These are phyloP conservation scores for Nicotiana paniculata DNA, from an alignment of 257 asterid species.

Conservation along the genomic window DNA sequence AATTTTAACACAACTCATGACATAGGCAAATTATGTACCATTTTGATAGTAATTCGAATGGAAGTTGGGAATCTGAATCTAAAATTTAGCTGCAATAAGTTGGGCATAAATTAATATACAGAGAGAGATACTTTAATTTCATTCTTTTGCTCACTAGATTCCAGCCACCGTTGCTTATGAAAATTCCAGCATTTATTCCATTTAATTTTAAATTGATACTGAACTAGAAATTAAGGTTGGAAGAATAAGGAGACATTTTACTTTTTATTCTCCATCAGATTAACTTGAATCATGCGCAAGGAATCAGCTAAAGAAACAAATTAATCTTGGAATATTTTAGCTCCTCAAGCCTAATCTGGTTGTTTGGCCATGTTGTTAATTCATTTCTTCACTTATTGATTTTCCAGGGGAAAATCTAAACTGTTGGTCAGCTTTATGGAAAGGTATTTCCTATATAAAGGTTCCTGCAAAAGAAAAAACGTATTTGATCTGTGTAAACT, in stretches of 20 bases:
- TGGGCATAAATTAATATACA: slow-evolving; percentile 8
- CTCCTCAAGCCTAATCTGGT: background rate
- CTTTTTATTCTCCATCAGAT: background rate
- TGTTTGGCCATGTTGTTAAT: background rate
- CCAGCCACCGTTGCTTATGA: background rate
- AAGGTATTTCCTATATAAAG: no score
- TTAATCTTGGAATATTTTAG: background rate
- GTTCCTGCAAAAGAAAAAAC: no score
- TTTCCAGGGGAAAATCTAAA: background rate
- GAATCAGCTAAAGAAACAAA: background rate
- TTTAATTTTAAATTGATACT: background rate
- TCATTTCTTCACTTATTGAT: no score
- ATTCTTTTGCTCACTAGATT: slow-evolving; percentile 10
- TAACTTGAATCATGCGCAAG: background rate
- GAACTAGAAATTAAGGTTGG: background rate
- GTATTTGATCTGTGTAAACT: no score
- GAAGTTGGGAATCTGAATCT: slow-evolving; percentile 25
- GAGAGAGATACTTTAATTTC: background rate
- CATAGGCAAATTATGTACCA: slow-evolving; percentile 4
- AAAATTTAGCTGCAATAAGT: background rate
- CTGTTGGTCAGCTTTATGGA: no score
- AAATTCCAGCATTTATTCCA: slow-evolving; percentile 5
- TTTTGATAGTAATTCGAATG: slow-evolving; percentile 14
- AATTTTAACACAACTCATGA: background rate
- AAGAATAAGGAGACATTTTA: background rate